Percentiles rank a stretch among this genome's conserved stretches.
Conservation (phyloP, 306 rosid species). For the Gastrolobium villosum region DNA sequence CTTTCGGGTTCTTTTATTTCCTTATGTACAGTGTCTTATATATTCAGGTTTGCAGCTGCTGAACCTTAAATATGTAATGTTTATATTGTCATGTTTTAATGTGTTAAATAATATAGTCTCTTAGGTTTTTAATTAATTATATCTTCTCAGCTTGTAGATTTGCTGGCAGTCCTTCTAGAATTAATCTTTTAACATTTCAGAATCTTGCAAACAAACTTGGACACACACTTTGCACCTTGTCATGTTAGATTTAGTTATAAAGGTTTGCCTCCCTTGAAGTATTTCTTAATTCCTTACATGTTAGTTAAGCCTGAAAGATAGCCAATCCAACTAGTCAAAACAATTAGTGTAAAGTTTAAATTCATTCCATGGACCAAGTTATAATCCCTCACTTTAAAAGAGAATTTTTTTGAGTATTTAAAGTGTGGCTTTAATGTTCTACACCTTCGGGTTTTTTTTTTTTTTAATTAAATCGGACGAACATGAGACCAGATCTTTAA, state of each 20-base stretch:
- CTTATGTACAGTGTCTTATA: constrained; percentile 46
- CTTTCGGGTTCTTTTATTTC: constrained; percentile 24
- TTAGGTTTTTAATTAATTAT: not conserved
- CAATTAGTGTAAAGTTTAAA: constrained; percentile 7
- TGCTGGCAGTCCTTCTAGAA: not conserved
- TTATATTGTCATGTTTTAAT: constrained; percentile 18
- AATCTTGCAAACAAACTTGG: not conserved
- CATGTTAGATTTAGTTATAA: not conserved
- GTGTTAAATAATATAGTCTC: constrained; percentile 22
- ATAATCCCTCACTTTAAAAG: not conserved
- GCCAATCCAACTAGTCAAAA: not conserved
- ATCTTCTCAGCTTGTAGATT: not conserved
- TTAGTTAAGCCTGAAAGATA: not conserved
- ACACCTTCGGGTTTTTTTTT: not conserved
- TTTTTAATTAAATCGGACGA: too few relatives aligned
- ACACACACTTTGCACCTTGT: not conserved
- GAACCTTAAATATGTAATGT: constrained; percentile 21
- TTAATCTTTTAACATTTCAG: not conserved
- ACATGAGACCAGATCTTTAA: too few relatives aligned
- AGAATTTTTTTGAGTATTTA: not conserved
- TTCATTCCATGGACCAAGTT: not conserved
- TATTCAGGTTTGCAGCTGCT: constrained; percentile 27
- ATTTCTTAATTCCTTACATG: not conserved
- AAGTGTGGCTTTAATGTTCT: constrained; percentile 8
- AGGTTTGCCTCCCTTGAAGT: not conserved